These are phyloP conservation scores for Claviceps pazoutovae DNA, from an alignment of 2,329 filamentous ascomycete species.

Conservation along the genomic window DNA sequence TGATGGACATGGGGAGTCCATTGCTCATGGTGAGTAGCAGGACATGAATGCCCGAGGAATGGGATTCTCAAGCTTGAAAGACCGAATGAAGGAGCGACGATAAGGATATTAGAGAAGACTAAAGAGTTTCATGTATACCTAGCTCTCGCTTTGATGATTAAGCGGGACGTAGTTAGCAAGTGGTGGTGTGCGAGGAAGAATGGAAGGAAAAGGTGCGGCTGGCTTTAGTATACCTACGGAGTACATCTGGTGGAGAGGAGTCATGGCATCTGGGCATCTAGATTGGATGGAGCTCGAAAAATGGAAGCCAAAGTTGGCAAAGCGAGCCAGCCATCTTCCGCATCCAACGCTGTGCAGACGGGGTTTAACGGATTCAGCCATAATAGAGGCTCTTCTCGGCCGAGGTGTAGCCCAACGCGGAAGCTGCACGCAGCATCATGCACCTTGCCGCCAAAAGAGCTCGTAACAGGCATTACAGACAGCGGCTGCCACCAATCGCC, in stretches of 20 bases:
- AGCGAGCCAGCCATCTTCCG: not conserved
- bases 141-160: not conserved
- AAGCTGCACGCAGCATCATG: no score
- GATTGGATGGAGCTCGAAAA: not conserved
- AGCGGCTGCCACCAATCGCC: no score
- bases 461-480: no score
- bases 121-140: no score
- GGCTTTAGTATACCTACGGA: not conserved
- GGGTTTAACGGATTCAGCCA: no score
- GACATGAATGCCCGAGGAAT: not conserved
- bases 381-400: no score
- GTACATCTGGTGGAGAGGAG: not conserved
- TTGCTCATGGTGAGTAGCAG: slow-evolving; percentile 12
- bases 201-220: not conserved
- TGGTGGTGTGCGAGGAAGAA: not conserved
- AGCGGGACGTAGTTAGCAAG: not conserved
- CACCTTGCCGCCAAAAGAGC: no score
- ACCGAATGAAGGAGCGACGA: not conserved
- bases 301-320: not conserved
- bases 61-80: not conserved
- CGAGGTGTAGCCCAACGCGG: no score
- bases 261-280: no score
- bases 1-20: slow-evolving; percentile 13
- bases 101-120: no score
- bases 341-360: no score